Conservation (phyloP, 1,284 basidiomycete species). For the Apiotrichum domesticum region DNA sequence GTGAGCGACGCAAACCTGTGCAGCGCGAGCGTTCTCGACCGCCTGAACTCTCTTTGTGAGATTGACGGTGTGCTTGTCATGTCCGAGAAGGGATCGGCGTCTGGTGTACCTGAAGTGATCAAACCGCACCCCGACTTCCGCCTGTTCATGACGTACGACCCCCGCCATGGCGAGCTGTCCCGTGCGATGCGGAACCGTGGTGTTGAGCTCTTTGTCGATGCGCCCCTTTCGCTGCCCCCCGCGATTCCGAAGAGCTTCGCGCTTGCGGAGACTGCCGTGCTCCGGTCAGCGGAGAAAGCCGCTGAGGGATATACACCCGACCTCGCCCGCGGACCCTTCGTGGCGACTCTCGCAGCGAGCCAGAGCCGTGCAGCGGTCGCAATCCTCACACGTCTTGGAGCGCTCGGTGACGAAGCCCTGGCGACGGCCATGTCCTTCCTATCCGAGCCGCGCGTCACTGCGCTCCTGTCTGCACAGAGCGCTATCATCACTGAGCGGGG, state of each 20-base stretch:
- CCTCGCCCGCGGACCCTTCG: slow-evolving; percentile 1
- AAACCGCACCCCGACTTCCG: slow-evolving; percentile 83
- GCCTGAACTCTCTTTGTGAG: slow-evolving; percentile 95
- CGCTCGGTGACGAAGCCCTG: slow-evolving; percentile 1
- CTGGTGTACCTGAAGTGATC: slow-evolving; percentile 62
- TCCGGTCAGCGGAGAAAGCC: not conserved
- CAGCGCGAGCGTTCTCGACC: slow-evolving; percentile 89
- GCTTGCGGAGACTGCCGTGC: slow-evolving; percentile 6
- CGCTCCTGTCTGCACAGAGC: not conserved
- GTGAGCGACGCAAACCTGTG: slow-evolving; percentile 94
- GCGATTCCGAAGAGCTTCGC: not conserved
- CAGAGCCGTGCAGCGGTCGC: slow-evolving; percentile 8
- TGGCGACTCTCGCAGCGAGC: slow-evolving; percentile 8
- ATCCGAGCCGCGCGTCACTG: slow-evolving; percentile 2
- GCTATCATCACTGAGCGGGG: not conserved
- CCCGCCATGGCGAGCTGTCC: slow-evolving; percentile 86
- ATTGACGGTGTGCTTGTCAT: slow-evolving; percentile 71
- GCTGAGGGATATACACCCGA: not conserved
- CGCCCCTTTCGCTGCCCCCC: not conserved
- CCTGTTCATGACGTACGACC: slow-evolving; percentile 90
- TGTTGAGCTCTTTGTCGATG: slow-evolving; percentile 62
- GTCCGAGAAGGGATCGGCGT: slow-evolving; percentile 80
- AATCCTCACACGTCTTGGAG: slow-evolving; percentile 1
- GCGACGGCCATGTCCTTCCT: slow-evolving; percentile 8
- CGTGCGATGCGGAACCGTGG: slow-evolving; percentile 98